Base-by-base conservation (phyloP, 1,139 yeast species). In the Geotrichum phurueaensis region DNA sequence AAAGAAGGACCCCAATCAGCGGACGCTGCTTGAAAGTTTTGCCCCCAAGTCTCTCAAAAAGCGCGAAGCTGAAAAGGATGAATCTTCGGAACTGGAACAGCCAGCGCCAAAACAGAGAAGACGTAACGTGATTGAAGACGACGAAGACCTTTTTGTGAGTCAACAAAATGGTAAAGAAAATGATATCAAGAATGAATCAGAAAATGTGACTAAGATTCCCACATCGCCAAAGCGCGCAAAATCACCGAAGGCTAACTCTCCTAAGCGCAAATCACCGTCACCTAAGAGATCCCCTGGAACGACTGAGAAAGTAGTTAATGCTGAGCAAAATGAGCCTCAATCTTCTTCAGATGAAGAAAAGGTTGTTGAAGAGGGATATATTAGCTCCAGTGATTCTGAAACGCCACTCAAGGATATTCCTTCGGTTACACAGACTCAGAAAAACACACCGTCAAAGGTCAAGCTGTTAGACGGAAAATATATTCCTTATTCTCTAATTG, bases 401-500 rank as follows among this genome's bases (percentile, higher is more conserved):
- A 33, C 29, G 3, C 45, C 43, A 29, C 23, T 23, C 18, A 29
- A 51, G 27, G 53, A 43, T 15, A 23, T 36, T 20, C 54, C 53
- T 12, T 36, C 53, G 1, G 18, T 53, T 12, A 39, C 47, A 45
- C 20, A 47, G 27, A 53, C 23, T 25, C 60, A 58, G 33, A 54
- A 58, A 7, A 20, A 47, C 12, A 49, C 39, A 9, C 48, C 55
- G 9, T 54, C 60, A 9, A 56, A 49, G 7, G 49, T 58, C 10
- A 36, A 54, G n/a, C 53, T 58, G 7, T 39, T 58, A 2, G 58
- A 58, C 4, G 60, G 58, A 15, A 54, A 58, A 29, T 50, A 50
- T 29, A 51, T 59, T 13, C 61, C 61, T 27, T 59, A 59, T 20
- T 45, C 53, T 7, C 27, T 55, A 22, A 48, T 94, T 51, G 82